A percentile compares a stretch with the other conserved stretches of the same genome.
Evolutionary conservation across 73 alveolate species (phyloP).

Genomic region (Stentor coeruleus): DNA sequence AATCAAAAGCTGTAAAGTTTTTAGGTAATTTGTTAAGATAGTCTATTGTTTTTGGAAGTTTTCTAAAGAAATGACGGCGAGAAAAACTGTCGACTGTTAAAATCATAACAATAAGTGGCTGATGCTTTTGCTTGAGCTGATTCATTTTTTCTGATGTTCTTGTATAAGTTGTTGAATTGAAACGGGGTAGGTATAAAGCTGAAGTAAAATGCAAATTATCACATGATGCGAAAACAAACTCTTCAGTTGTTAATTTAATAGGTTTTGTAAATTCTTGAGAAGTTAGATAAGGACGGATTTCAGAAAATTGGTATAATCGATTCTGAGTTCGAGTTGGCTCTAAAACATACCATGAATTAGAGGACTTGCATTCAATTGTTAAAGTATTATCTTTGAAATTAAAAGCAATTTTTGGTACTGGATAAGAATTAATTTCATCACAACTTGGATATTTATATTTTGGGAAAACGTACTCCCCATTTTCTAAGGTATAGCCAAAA

Average conservation of each 20-base stretch:
- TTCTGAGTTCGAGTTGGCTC: not conserved
- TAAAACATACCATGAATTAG: not conserved
- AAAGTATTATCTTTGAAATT: not conserved
- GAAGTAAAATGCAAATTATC: not conserved
- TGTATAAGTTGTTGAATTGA: not conserved
- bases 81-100: not conserved
- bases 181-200: not conserved
- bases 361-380: not conserved
- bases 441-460: not conserved
- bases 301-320: not conserved
- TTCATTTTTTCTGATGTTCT: not conserved
- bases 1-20: not conserved
- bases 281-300: not conserved
- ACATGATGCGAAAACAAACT: not conserved
- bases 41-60: not conserved
- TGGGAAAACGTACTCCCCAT: conserved; percentile 16
- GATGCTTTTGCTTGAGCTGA: too few relatives aligned
- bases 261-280: not conserved
- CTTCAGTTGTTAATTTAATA: not conserved
- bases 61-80: conserved; percentile 20
- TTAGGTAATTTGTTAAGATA: not conserved
- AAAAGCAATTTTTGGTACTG: not conserved
- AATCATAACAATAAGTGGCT: not conserved
- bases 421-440: not conserved
- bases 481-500: not conserved